A percentile compares a stretch with the other conserved stretches of the same genome.
phyloP scores from a whole-genome alignment of 306 rosid genomes.

The Delonix regia region DNA sequence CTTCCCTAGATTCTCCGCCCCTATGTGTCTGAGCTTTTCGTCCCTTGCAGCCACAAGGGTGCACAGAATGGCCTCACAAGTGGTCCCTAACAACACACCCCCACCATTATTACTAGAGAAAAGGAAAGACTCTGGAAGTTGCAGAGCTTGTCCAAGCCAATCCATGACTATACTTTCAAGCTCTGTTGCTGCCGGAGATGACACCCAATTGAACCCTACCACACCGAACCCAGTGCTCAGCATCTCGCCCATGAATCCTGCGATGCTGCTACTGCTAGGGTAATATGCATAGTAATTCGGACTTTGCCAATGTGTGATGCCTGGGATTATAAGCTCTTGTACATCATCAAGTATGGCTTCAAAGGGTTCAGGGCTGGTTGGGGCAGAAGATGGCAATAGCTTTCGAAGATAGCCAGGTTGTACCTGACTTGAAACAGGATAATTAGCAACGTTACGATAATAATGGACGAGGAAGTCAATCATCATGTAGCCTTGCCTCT shows the following conservation, averaged over 20 bases:
- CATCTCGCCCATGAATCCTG: slow-evolving; percentile 66
- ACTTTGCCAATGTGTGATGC: slow-evolving; percentile 70
- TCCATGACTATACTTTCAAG: slow-evolving; percentile 66
- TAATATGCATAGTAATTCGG: slow-evolving; percentile 62
- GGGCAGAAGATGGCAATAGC: slow-evolving; percentile 47
- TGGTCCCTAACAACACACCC: slow-evolving; percentile 61
- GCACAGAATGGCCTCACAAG: slow-evolving; percentile 63
- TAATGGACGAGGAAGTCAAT: slow-evolving; percentile 66
- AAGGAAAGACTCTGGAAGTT: slow-evolving; percentile 48
- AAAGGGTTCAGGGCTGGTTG: slow-evolving; percentile 49
- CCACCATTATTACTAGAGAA: slow-evolving; percentile 61
- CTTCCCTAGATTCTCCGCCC: slow-evolving; percentile 13
- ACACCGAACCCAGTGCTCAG: slow-evolving; percentile 56
- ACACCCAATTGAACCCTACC: slow-evolving; percentile 66
- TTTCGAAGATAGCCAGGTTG: slow-evolving; percentile 52
- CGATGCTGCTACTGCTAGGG: slow-evolving; percentile 56
- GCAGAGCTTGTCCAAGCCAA: slow-evolving; percentile 62
- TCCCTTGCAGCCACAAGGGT: slow-evolving; percentile 67
- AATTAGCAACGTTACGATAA: slow-evolving; percentile 43
- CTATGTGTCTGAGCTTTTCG: slow-evolving; percentile 20
- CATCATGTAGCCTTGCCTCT: slow-evolving; percentile 64
- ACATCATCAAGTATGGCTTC: slow-evolving; percentile 62
- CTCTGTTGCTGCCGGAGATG: slow-evolving; percentile 74
- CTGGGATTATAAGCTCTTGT: slow-evolving; percentile 51
- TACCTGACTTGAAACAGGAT: slow-evolving; percentile 51